Evolutionary conservation across 2,329 filamentous ascomycete species (phyloP), one percentile per base, ranked within the genome.

Genomic region (Penicillium oxalicum): DNA sequence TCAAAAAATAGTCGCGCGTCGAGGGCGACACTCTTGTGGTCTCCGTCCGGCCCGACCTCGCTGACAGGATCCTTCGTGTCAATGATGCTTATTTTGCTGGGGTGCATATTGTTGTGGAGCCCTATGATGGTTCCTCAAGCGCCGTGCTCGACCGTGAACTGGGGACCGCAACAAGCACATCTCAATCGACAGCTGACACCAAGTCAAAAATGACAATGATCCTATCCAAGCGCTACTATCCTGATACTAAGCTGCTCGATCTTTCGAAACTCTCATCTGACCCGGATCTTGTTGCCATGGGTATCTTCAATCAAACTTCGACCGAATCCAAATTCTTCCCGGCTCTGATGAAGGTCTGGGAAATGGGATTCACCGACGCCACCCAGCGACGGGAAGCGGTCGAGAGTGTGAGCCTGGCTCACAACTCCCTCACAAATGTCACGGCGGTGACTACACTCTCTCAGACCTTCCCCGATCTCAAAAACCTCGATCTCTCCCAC

Each of bases 281-380:
- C 60, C 72, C 81, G 2, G 80, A 84, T 49, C 78, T 97, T 4
- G 75, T 83, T 46, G 76, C 79, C 37, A 83, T 90, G 69, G 87
- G 87, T 34, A 86, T 91, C 61, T 90, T 95, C 65, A 79, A 82
- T 53, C 81, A 75, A 50, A 80, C 79, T 50, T 82, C 84, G 3
- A 84, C 83, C 1, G 83, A 87, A 40, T 80, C 86, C 54, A 98
- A 96, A 67, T 87, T 95, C 53, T 96, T 97, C 71, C 88, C 87
- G 45, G 91, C 88, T 1, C 77, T 97, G 53, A 95, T 97, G 87
- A 83, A 82, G 50, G 83, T 96, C 40, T 90, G 88, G 65, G 84
- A 94, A 45, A 74, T 81, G 52, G 79, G 86, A 13, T 95, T 95
- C 73, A 83, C 85, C 57, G 84, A 79, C 2, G 65, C 79, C 9